Conservation (phyloP, 1,284 basidiomycete genomes). For the Nidula niveotomentosa region DNA sequence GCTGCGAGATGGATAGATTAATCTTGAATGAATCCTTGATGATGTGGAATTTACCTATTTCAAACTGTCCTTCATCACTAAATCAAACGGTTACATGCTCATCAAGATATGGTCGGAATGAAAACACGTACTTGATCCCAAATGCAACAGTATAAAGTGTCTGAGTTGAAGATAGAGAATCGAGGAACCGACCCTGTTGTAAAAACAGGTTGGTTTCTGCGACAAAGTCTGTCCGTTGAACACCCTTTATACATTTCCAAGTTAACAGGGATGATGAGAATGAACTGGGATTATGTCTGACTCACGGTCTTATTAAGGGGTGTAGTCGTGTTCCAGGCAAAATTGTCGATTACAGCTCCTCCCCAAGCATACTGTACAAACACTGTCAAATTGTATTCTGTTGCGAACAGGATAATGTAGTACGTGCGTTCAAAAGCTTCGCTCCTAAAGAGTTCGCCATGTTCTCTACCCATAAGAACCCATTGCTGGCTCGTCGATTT, state of each 20-base stretch:
- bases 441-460: constrained; percentile 22
- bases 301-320: constrained; percentile 19
- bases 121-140: constrained; percentile 23
- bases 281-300: background rate
- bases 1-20: constrained; percentile 8
- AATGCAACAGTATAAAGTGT: constrained; percentile 26
- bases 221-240: constrained; percentile 21
- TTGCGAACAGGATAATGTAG: too few relatives aligned
- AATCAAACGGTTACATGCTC: background rate
- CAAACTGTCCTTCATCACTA: constrained; percentile 24
- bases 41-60: constrained; percentile 12
- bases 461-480: constrained; percentile 26
- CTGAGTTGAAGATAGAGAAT: constrained; percentile 19
- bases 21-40: background rate
- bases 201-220: constrained; percentile 19
- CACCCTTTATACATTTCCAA: constrained; percentile 7
- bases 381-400: too few relatives aligned
- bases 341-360: constrained; percentile 28
- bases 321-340: constrained; percentile 26
- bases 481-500: constrained; percentile 25
- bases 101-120: background rate
- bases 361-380: constrained; percentile 26
- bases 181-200: constrained; percentile 22
- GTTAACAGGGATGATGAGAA: background rate
- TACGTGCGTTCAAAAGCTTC: constrained; percentile 22